Evolutionary conservation across 139 green algal genomes (phyloP), one percentile per base, ranked within the genome.

Genomic region (Mesotaenium endlicherianum): DNA sequence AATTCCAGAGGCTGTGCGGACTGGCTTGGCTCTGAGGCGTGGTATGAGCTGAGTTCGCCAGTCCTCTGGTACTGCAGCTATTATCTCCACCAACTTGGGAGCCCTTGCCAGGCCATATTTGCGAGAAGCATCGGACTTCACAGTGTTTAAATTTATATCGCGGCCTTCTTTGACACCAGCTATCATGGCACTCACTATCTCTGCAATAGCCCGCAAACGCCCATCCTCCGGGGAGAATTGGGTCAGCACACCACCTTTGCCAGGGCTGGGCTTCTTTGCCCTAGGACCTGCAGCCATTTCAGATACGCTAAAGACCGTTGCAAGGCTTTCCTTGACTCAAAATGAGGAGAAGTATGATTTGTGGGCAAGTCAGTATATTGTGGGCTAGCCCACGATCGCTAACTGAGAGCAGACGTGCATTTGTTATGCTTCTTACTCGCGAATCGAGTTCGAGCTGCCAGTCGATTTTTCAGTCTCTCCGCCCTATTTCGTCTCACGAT

Each of bases 11-110:
- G 95, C 95, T 5, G 95, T 98, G 40, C 95, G 91, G 60, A 98
- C 91, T 14, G 93, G 93, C 77, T 92, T 92, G 49, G 88, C 89
- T 8, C 72, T 49, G 43, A 93, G 71, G 88, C 93, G 91, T 1
- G 96, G 96, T 77, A 98, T 83, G 77, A 99, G 93, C 41, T 72
- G 77, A 0, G 88, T 88, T 0, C 90, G 86, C 68, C 97, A 93
- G 85, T 98, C 95, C 44, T 98, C 95, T 3, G 96, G 96, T 11
- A 99, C 90, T 0, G 96, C 96, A 40, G 95, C 93, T 40, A 99
- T 98, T 86, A 99, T 97, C 80, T 99, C 96, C 1, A 99, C 95
- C 11, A 98, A 93, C 88, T 98, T 98, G 36, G 95, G 95, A 0
- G 92, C 86, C 2, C 91, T 88, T 5, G 74, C 50, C 8, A 95